phyloP scores from a whole-genome alignment of 2,329 filamentous ascomycete species.

The Neoarthrinium moseri region DNA sequence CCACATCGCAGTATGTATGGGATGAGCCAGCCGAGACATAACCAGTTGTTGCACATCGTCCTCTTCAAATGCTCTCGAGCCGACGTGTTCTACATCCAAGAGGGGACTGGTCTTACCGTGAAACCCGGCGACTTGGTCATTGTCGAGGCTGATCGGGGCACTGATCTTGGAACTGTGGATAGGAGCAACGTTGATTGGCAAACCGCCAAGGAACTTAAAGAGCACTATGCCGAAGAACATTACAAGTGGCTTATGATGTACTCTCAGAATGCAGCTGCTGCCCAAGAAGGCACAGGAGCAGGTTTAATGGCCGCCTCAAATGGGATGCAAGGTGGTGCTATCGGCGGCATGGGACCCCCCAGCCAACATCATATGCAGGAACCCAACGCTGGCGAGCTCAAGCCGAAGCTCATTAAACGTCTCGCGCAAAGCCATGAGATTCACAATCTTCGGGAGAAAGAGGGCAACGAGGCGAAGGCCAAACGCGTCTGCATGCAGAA shows the following conservation, averaged over 20 bases:
- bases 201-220: conserved; percentile 83
- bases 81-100: conserved; percentile 95
- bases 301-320: conserved; percentile 64
- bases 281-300: conserved; percentile 56
- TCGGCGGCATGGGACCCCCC: conserved; percentile 76
- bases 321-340: conserved; percentile 65
- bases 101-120: conserved; percentile 87
- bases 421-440: conserved; percentile 91
- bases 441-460: conserved; percentile 85
- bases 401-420: conserved; percentile 95
- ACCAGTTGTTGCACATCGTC: conserved; percentile 80
- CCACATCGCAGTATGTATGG: conserved; percentile 63
- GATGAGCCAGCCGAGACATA: conserved; percentile 60
- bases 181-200: conserved; percentile 86
- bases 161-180: conserved; percentile 90
- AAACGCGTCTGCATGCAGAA: conserved; percentile 97
- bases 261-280: conserved; percentile 71
- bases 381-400: conserved; percentile 71
- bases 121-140: conserved; percentile 94
- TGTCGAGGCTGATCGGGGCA: conserved; percentile 94
- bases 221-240: conserved; percentile 90
- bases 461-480: conserved; percentile 95
- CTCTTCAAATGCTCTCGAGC: conserved; percentile 95
- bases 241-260: conserved; percentile 99
- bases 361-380: conserved; percentile 73